Evolutionary conservation across 495 filamentous ascomycete genomes (phyloP), one percentile per base, ranked within the genome.

Genomic region (Aspergillus bertholletiae): DNA sequence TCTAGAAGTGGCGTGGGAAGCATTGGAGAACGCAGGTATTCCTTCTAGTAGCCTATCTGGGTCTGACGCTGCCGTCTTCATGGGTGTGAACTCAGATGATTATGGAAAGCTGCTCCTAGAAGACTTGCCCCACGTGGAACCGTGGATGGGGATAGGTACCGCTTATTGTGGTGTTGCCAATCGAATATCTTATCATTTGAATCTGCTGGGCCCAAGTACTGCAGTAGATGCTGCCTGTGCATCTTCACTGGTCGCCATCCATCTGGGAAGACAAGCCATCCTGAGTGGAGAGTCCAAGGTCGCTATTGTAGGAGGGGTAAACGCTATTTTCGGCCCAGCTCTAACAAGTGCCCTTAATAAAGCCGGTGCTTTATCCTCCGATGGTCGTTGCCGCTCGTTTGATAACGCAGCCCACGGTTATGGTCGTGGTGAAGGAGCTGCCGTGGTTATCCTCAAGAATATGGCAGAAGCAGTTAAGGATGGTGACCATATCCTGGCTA

Each of bases 1-100:
- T n/a, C 68, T 87, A 1, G 84, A 86, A 58, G 66, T 73, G 7
- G 69, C 76, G 8, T 87, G 81, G 41, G 80, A 86, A 49, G 74
- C 61, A 4, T 21, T 69, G 0, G 59, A 64, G 28, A 34, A 59
- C 51, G 70, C 70, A 17, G 72, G 72, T 0, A 61, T 71, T 34
- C 13, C 39, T 6, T 21, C 54, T 0, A 26, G 67, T 12, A 49
- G 34, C 22, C 40, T 72, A 9, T 28, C 49, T 3, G 68, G 66
- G 2, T 58, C 51, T 8, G 41, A 69, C 46, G 69, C 72, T 7
- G 60, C 60, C 12, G 67, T 69, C 13, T 70, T 58, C 55, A 57
- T 49, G 48, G 63, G 67, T 30, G 58, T 68, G 18, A 58, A 68
- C 59, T 65, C 64, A 17, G 62, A 71, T 55, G 67, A 78, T 61